Conservation (phyloP, 352 stramenopile species). For the Thalassiosira ordinaria region DNA sequence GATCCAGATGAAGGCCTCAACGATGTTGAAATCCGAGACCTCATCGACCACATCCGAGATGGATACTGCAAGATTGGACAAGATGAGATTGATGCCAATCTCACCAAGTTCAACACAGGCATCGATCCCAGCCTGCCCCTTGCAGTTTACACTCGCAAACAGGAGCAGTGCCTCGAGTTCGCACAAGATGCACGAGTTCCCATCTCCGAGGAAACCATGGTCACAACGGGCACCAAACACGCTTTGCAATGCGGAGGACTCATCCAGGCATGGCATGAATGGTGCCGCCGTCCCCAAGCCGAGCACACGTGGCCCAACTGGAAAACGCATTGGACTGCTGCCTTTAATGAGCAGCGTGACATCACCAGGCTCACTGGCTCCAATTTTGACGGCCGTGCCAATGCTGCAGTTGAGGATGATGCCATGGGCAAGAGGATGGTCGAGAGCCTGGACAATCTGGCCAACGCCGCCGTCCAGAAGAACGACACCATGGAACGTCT, state of each 20-base stretch:
- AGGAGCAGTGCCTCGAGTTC: constrained; percentile 1
- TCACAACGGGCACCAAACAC: neutral
- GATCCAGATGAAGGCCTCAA: constrained; percentile 17
- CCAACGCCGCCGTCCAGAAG: constrained; percentile 4
- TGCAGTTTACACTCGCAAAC: neutral
- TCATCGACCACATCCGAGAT: constrained; percentile 7
- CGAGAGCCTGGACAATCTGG: neutral
- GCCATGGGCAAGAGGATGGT: constrained; percentile 15
- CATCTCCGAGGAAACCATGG: constrained; percentile 7
- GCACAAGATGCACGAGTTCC: neutral
- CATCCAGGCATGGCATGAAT: neutral
- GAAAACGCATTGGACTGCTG: constrained; percentile 1
- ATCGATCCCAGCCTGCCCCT: neutral
- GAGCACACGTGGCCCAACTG: constrained; percentile 2
- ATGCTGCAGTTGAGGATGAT: neutral
- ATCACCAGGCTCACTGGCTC: neutral
- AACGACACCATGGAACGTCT: neutral
- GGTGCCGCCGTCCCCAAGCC: neutral
- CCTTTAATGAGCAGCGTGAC: neutral
- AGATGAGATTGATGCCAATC: neutral
- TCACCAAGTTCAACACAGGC: neutral
- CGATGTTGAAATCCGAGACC: neutral
- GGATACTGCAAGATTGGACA: no score
- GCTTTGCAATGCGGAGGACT: neutral
- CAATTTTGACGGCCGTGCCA: neutral